Evolutionary conservation across 2,329 filamentous ascomycete genomes (phyloP), one percentile per base, ranked within the genome.

Genomic region (Clonostachys sp.): DNA sequence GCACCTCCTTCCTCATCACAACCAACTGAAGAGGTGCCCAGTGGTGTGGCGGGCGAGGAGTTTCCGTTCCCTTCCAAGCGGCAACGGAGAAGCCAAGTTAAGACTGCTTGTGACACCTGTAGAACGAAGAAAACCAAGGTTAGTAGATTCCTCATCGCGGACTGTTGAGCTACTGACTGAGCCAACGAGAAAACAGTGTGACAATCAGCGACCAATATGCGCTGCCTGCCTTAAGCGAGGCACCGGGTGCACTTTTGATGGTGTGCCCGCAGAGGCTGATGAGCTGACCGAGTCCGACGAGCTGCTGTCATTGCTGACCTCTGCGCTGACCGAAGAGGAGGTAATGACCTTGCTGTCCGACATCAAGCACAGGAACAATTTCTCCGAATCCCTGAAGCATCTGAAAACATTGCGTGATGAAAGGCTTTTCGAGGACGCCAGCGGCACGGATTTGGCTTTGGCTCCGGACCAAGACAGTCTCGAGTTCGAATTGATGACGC

Each of bases 401-500:
- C 41, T 48, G 4, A 41, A 45, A 17, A 14, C 34, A 30, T 33
- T 12, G 16, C 40, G 18, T 47, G 45, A 41, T 30, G 16, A 45
- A 47, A 41, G 35, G 18, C 24, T 20, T 12, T 6, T n/a, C 12
- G 12, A 41, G n/a, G 34, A 41, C 20, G 17, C 44, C 24, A 17
- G 36, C n/a, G 16, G 16, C 8, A 46, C 34, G 13, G 18, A 40
- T 6, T 40, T 41, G 6, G 18, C 48, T 20, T 38, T 35, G 13
- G 17, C 48, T 24, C 50, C 50, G 14, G 50, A 52, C n/a, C 50
- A 52, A 33, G 46, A 30, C 12, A 44, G 41, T 24, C n/a, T 46
- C 44, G 50, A 52, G 35, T 52, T 48, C 35, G 50, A 52, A 34
- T 38, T 52, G 33, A 52, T 52, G 50, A 36, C 34, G 17, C 45